Conservation (phyloP, 768 basidiomycete species). For the Suillus subaureus region DNA sequence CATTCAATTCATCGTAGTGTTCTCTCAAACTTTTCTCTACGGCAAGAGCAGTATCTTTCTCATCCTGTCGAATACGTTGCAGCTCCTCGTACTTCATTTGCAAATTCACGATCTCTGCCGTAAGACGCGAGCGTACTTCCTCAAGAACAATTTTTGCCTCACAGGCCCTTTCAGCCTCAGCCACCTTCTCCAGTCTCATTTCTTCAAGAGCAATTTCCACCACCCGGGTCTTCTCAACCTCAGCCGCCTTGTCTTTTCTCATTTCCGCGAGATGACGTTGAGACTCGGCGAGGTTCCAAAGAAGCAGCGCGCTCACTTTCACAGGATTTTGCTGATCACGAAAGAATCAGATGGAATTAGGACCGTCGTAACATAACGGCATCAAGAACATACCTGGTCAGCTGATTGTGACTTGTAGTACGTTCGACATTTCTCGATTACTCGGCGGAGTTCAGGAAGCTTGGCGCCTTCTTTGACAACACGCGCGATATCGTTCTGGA, state of each 20-base stretch:
- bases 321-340: constrained; percentile 50
- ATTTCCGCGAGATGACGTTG: constrained; percentile 39
- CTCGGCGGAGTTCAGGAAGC: constrained; percentile 47
- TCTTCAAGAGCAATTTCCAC: constrained; percentile 34
- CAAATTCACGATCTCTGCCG: constrained; percentile 38
- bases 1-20: constrained; percentile 49
- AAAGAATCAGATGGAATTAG: neutral
- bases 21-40: constrained; percentile 57
- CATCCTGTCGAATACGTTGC: constrained; percentile 43
- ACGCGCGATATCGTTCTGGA: constrained; percentile 54
- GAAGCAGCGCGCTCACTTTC: constrained; percentile 48
- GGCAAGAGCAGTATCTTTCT: constrained; percentile 52
- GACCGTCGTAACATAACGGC: constrained; percentile 1
- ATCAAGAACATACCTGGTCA: constrained; percentile 41
- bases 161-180: constrained; percentile 36
- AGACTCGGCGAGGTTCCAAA: constrained; percentile 52
- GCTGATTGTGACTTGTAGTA: constrained; percentile 51
- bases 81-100: constrained; percentile 45
- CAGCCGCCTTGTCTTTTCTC: constrained; percentile 22
- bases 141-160: constrained; percentile 34
- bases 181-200: constrained; percentile 10
- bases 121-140: constrained; percentile 32
- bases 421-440: constrained; percentile 51
- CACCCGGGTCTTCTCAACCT: constrained; percentile 33
- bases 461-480: constrained; percentile 60